These are phyloP conservation scores for Scutellaria baicalensis DNA, from an alignment of 257 asterid genomes.

Conservation along the genomic window DNA sequence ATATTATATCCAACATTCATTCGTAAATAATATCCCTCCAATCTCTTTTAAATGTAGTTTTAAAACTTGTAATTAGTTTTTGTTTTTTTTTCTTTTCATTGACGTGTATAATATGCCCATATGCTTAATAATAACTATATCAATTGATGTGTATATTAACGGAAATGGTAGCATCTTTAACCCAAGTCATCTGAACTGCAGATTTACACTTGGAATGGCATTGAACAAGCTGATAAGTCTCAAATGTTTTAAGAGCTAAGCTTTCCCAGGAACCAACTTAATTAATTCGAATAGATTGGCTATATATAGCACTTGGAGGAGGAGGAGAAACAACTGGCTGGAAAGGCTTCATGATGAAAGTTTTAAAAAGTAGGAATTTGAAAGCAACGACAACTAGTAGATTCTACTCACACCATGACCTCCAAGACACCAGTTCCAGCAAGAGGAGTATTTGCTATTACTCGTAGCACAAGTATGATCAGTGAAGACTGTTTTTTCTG, in stretches of 20 bases:
- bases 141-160: too few species aligned
- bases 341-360: constrained; percentile 36
- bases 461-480: constrained; percentile 81
- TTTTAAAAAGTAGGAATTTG: constrained; percentile 18
- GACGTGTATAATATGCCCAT: too few species aligned
- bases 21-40: too few species aligned
- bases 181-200: constrained; percentile 59
- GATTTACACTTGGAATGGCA: constrained; percentile 70
- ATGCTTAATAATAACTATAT: too few species aligned
- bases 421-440: constrained; percentile 62
- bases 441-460: constrained; percentile 63
- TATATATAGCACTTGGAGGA: constrained; percentile 74
- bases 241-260: constrained; percentile 74
- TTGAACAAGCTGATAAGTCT: constrained; percentile 76
- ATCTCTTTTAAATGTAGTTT: too few species aligned
- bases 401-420: constrained; percentile 66
- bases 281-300: constrained; percentile 69
- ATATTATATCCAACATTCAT: too few species aligned
- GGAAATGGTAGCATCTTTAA: constrained; percentile 73
- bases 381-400: background rate
- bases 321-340: constrained; percentile 63
- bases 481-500: constrained; percentile 83
- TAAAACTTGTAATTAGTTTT: too few species aligned
- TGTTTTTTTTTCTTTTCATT: too few species aligned
- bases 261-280: constrained; percentile 91